These are phyloP conservation scores for Solanum lycopersicoides DNA, from an alignment of 257 asterid genomes.

Conservation along the genomic window DNA sequence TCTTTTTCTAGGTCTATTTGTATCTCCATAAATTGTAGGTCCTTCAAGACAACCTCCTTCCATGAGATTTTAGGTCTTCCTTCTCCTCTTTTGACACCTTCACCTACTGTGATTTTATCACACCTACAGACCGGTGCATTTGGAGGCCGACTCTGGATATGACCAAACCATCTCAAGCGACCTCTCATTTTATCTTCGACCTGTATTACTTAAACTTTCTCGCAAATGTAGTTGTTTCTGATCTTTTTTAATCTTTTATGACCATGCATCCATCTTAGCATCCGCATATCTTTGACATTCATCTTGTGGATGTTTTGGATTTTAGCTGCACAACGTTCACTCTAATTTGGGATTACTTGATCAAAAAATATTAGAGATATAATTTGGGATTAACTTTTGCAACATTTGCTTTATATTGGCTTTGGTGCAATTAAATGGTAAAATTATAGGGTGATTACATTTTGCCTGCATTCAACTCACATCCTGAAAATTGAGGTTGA, in stretches of 20 bases:
- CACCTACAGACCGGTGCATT: not conserved
- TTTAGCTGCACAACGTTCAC: not conserved
- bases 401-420: not conserved
- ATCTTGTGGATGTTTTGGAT: not conserved
- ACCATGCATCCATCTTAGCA: not conserved
- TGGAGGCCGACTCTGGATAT: not conserved
- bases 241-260: not conserved
- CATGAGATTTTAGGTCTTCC: not conserved
- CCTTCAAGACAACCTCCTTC: not conserved
- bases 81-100: not conserved
- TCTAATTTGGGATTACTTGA: not conserved
- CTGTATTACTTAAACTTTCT: not conserved
- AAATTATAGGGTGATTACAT: not conserved
- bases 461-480: not conserved
- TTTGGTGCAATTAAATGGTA: not conserved
- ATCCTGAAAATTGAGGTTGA: not conserved
- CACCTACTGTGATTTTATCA: not conserved
- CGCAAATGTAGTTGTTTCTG: not conserved
- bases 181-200: not conserved
- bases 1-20: not conserved
- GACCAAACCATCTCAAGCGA: not conserved
- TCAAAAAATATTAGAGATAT: not conserved
- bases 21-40: not conserved
- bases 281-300: not conserved
- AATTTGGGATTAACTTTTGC: not conserved